Conservation (phyloP, 495 filamentous ascomycete genomes). For the Lophiostoma macrostomum region DNA sequence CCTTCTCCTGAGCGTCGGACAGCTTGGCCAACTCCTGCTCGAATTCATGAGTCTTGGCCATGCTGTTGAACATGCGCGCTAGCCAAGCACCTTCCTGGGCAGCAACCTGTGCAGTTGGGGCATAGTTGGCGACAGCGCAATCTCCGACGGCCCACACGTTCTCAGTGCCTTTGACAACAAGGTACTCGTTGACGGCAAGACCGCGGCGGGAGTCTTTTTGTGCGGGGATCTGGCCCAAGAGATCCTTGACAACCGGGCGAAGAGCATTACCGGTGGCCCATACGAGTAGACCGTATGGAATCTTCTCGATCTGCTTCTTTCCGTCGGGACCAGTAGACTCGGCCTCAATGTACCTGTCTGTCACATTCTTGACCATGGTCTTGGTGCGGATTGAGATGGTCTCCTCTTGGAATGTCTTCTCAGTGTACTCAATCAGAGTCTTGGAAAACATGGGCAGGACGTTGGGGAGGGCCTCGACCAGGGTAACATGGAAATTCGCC, state of each 20-base stretch:
- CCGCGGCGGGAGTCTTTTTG: conserved; percentile 94
- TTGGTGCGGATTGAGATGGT: conserved; percentile 95
- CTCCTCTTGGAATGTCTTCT: conserved; percentile 98
- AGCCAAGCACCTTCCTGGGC: conserved; percentile 95
- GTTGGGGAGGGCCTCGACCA: conserved; percentile 97
- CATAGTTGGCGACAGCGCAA: conserved; percentile 94
- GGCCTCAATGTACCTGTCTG: conserved; percentile 90
- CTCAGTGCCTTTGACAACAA: conserved; percentile 93
- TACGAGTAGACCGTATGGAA: conserved; percentile 94
- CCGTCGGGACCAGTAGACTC: conserved; percentile 84
- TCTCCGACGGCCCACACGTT: conserved; percentile 93
- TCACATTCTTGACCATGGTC: conserved; percentile 98
- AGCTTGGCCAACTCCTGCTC: conserved; percentile 66
- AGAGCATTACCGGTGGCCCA: conserved; percentile 98
- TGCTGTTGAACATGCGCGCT: conserved; percentile 93
- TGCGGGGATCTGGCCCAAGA: conserved; percentile 87
- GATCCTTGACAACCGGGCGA: conserved; percentile 80
- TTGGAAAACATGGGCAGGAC: conserved; percentile 99
- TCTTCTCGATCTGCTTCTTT: conserved; percentile 70
- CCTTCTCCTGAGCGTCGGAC: conserved; percentile 61
- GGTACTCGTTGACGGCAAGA: conserved; percentile 95
- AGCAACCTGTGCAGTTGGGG: conserved; percentile 95
- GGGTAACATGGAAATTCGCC: conserved; percentile 91
- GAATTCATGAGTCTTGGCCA: conserved; percentile 83
- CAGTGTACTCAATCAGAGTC: conserved; percentile 98